phyloP scores from a whole-genome alignment of 2,329 filamentous ascomycete genomes.

The Colletotrichum tabaci region DNA sequence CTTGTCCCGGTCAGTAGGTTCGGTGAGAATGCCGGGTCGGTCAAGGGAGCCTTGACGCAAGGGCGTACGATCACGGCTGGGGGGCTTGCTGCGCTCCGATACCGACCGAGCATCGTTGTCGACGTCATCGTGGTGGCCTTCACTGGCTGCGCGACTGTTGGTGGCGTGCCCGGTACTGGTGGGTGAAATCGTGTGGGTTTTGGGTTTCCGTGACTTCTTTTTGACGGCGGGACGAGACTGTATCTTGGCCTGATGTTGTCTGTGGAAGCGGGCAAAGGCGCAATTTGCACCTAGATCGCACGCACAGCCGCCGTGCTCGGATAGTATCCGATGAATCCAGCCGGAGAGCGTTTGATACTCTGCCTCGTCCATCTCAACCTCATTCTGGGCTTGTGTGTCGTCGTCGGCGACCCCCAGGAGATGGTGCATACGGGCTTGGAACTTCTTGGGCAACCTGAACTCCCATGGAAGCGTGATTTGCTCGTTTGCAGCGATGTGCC shows the following conservation, averaged over 20 bases:
- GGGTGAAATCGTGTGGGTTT: slow-evolving; percentile 70
- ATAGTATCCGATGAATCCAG: slow-evolving; percentile 79
- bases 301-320: slow-evolving; percentile 85
- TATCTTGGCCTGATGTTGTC: slow-evolving; percentile 66
- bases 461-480: slow-evolving; percentile 79
- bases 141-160: slow-evolving; percentile 76
- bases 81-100: slow-evolving; percentile 73
- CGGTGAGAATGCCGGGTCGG: slow-evolving; percentile 72
- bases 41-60: slow-evolving; percentile 72
- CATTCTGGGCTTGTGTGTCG: slow-evolving; percentile 61
- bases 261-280: slow-evolving; percentile 75
- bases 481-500: slow-evolving; percentile 76
- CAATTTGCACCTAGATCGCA: slow-evolving; percentile 77
- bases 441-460: slow-evolving; percentile 72
- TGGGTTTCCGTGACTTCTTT: slow-evolving; percentile 70
- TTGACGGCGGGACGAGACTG: slow-evolving; percentile 59
- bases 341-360: slow-evolving; percentile 74
- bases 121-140: slow-evolving; percentile 69
- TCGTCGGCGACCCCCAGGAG: slow-evolving; percentile 76
- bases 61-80: slow-evolving; percentile 77
- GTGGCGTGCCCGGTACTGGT: slow-evolving; percentile 74
- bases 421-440: slow-evolving; percentile 68
- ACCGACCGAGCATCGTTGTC: slow-evolving; percentile 68
- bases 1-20: slow-evolving; percentile 77
- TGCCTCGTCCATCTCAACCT: slow-evolving; percentile 69